Percentiles rank a stretch among this genome's conserved stretches.
phyloP scores from a whole-genome alignment of 257 asterid genomes.

The Nicotiana attenuata region DNA sequence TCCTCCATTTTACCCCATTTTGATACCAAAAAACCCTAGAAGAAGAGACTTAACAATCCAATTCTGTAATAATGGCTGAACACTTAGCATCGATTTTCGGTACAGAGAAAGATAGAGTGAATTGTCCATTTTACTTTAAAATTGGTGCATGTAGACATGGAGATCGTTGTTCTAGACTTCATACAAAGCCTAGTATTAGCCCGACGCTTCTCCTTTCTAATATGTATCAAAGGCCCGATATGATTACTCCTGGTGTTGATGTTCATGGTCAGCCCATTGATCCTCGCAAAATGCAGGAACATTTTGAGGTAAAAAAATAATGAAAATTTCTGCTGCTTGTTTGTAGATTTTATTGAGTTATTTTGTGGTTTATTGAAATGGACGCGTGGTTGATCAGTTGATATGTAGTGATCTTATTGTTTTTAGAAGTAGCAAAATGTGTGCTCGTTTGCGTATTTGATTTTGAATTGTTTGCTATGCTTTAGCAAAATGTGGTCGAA shows the following conservation, averaged over 20 bases:
- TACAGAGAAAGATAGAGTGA: conserved; percentile 27
- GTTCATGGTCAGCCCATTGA: conserved; percentile 27
- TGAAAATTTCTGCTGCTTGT: neutral
- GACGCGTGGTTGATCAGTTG: neutral
- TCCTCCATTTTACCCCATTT: neutral
- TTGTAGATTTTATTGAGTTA: neutral
- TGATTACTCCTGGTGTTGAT: conserved; percentile 28
- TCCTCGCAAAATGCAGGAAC: conserved; percentile 24
- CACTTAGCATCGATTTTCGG: conserved; percentile 27
- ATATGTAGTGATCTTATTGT: neutral
- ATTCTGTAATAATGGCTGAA: conserved; percentile 13
- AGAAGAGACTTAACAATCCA: no score
- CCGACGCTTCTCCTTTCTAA: conserved; percentile 22
- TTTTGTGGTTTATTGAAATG: neutral
- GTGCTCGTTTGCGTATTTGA: neutral
- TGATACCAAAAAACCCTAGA: neutral
- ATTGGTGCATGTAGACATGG: conserved; percentile 32
- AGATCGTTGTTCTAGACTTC: conserved; percentile 27
- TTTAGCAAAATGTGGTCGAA: neutral
- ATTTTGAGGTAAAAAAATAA: conserved; percentile 15
- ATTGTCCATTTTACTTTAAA: conserved; percentile 32
- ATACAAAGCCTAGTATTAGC: conserved; percentile 16
- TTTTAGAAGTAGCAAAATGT: neutral
- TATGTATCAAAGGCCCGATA: conserved; percentile 23
- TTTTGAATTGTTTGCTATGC: neutral